Conservation (phyloP, 2,329 filamentous ascomycete genomes). For the Penicillium sp. region DNA sequence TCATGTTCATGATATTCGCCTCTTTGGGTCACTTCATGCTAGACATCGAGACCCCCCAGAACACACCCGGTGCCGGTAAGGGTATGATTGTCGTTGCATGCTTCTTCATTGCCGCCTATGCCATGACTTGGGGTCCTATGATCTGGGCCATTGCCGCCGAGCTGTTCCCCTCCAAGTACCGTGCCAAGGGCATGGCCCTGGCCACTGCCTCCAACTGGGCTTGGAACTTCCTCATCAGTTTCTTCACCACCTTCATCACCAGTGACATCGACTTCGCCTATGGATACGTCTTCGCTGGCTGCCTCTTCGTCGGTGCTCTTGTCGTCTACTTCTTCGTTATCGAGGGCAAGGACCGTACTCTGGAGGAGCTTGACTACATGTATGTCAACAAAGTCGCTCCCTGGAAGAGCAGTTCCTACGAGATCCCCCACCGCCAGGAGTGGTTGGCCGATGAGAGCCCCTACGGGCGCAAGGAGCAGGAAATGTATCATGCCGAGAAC, state of each 20-base stretch:
- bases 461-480: slow-evolving; percentile 23
- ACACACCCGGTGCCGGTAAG: slow-evolving; percentile 54
- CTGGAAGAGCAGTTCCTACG: slow-evolving; percentile 55
- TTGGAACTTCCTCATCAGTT: slow-evolving; percentile 70
- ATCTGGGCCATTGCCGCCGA: slow-evolving; percentile 49
- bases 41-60: slow-evolving; percentile 39
- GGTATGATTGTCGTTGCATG: slow-evolving; percentile 71
- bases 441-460: slow-evolving; percentile 18
- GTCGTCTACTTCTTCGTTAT: slow-evolving; percentile 74
- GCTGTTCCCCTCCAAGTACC: slow-evolving; percentile 46
- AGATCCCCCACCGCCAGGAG: slow-evolving; percentile 24
- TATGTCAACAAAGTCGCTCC: slow-evolving; percentile 63
- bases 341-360: slow-evolving; percentile 65
- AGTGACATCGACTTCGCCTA: slow-evolving; percentile 68
- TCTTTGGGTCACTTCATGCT: slow-evolving; percentile 51
- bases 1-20: slow-evolving; percentile 65
- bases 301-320: slow-evolving; percentile 61
- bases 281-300: slow-evolving; percentile 73
- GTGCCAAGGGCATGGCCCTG: slow-evolving; percentile 75
- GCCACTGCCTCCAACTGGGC: slow-evolving; percentile 75
- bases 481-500: slow-evolving; percentile 29
- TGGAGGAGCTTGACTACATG: slow-evolving; percentile 76
- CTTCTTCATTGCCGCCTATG: slow-evolving; percentile 69
- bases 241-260: slow-evolving; percentile 78
- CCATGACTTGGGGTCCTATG: slow-evolving; percentile 66